A percentile compares a stretch with the other conserved stretches of the same genome.
These are phyloP conservation scores for Schizosaccharomyces lindneri DNA, from an alignment of 805 yeast species.

Conservation along the genomic window DNA sequence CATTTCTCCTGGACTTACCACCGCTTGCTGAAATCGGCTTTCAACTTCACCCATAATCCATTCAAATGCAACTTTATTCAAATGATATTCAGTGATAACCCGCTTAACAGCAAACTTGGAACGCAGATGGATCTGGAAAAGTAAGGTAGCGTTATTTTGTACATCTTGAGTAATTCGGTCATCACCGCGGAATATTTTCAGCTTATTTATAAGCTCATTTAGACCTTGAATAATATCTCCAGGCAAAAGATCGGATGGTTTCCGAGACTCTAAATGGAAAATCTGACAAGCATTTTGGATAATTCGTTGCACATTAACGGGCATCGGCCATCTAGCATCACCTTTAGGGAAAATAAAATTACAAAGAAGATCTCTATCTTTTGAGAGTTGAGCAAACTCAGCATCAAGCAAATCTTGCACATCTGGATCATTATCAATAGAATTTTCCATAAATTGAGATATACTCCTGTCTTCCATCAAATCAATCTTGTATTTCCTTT, in stretches of 20 bases:
- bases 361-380: constrained; percentile 62
- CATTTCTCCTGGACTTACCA: constrained; percentile 95
- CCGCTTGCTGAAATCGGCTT: constrained; percentile 71
- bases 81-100: constrained; percentile 69
- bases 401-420: constrained; percentile 58
- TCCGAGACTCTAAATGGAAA: constrained; percentile 74
- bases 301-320: constrained; percentile 89
- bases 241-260: constrained; percentile 72
- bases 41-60: constrained; percentile 93
- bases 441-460: constrained; percentile 58
- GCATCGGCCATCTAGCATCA: constrained; percentile 85
- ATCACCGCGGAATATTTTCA: constrained; percentile 63
- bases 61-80: constrained; percentile 66
- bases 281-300: constrained; percentile 93
- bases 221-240: constrained; percentile 59
- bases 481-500: constrained; percentile 63
- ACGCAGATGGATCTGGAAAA: constrained; percentile 78
- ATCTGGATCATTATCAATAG: constrained; percentile 69
- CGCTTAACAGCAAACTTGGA: constrained; percentile 81
- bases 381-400: constrained; percentile 54
- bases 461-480: constrained; percentile 41
- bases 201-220: constrained; percentile 34
- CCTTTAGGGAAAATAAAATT: constrained; percentile 67
- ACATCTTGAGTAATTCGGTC: constrained; percentile 55
- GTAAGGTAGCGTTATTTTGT: constrained; percentile 68